Evolutionary conservation across 345 rosid species (phyloP).

Genomic region (Linum lewisii): DNA sequence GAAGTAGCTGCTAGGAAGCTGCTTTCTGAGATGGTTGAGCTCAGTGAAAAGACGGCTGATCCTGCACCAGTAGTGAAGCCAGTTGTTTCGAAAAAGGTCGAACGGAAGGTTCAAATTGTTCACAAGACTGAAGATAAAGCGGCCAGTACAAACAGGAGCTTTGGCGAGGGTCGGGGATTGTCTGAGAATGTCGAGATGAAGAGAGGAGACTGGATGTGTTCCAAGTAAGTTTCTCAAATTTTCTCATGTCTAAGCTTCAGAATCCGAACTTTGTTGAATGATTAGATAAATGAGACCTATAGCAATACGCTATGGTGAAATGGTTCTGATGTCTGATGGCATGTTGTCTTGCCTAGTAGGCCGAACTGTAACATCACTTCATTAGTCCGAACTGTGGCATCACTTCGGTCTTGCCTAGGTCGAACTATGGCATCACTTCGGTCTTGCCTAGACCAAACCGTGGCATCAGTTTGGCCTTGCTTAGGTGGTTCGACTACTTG

Average conservation of each 20-base stretch:
- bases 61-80: constrained; percentile 50
- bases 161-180: constrained; percentile 16
- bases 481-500: background rate
- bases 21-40: constrained; percentile 58
- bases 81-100: constrained; percentile 20
- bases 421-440: too few species aligned
- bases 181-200: constrained; percentile 33
- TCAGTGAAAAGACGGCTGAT: constrained; percentile 46
- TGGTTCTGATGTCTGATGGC: too few species aligned
- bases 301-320: background rate
- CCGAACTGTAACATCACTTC: too few species aligned
- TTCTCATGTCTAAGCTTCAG: background rate
- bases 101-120: constrained; percentile 17
- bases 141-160: background rate
- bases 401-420: too few species aligned
- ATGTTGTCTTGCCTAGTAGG: too few species aligned
- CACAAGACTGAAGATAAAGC: background rate
- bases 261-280: background rate
- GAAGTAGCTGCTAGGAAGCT: constrained; percentile 60
- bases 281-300: background rate
- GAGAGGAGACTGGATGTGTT: constrained; percentile 26
- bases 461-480: too few species aligned
- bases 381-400: too few species aligned
- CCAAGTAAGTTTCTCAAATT: constrained; percentile 44
- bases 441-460: too few species aligned